Evolutionary conservation across 208 protist species (phyloP).

Genomic region (Leishmania tarentolae): DNA sequence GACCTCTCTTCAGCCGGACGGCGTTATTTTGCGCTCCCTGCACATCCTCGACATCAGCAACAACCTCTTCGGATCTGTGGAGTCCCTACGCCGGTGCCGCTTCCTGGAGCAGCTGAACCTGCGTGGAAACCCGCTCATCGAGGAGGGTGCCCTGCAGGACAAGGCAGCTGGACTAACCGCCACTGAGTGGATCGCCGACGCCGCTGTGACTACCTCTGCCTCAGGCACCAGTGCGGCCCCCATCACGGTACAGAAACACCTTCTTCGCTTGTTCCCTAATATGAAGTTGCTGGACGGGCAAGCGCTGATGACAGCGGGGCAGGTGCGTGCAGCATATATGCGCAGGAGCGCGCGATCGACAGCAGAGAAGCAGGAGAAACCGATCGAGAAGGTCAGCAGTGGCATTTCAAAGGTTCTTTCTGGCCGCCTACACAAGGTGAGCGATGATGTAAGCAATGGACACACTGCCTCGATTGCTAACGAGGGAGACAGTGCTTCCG

Average conservation of each 20-base stretch:
- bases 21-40: slow-evolving; percentile 80
- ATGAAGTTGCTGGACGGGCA: slow-evolving; percentile 57
- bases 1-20: slow-evolving; percentile 69
- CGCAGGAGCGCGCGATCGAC: not conserved
- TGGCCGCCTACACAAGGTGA: not conserved
- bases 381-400: not conserved
- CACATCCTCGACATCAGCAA: slow-evolving; percentile 85
- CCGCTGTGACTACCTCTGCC: not conserved
- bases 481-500: not conserved
- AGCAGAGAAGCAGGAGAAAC: not conserved
- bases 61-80: slow-evolving; percentile 54
- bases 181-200: not conserved
- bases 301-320: slow-evolving; percentile 25
- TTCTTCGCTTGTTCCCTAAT: slow-evolving; percentile 35
- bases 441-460: not conserved
- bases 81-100: slow-evolving; percentile 75
- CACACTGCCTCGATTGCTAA: not conserved
- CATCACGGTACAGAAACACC: slow-evolving; percentile 30
- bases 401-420: not conserved
- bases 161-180: not conserved
- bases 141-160: slow-evolving; percentile 19
- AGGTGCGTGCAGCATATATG: slow-evolving; percentile 21
- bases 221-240: slow-evolving; percentile 2
- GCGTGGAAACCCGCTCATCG: slow-evolving; percentile 67
- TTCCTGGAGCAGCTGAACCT: slow-evolving; percentile 74